Base-by-base conservation (phyloP, 2,329 filamentous ascomycete genomes). In the Bipolaris victoriae region DNA sequence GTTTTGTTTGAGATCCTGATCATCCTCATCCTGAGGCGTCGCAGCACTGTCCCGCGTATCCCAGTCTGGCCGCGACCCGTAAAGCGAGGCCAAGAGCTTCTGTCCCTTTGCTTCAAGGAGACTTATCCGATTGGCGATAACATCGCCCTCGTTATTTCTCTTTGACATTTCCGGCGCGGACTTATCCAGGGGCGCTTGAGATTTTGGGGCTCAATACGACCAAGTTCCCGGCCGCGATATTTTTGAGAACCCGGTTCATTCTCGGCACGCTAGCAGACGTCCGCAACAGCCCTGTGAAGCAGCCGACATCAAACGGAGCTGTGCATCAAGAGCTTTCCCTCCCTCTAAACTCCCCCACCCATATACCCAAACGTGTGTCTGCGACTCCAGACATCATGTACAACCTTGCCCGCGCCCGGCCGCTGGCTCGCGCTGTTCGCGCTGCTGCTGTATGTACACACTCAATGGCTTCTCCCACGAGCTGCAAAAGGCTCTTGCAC, bases 401-500 rank as follows among this genome's bases (percentile, higher is more conserved):
- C 84, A 95, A 89, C 81, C 82, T 96, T 78, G 89, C 89, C 78
- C 89, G 92, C 82, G 71, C 68, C 67, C 86, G 90, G 80, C 89
- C 90, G 78, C 82, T 94, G 82, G 87, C 90, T 78, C 88, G 90
- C 81, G 90, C 90, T 79, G 80, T 96, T 78, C 88, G 88, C 80
- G 87, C 89, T 77, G 86, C 87, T 79, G 89, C 88, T 84, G 92
- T 93, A 81, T 78, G 84, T 79, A 37, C 49, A 58, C 52, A 57
- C 54, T 31, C 29, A 31, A 24, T 31, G 46, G 47, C 18, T 37
- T 49, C 5, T 37, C 52, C 56, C 56, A 57, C 57, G 50, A 63
- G 60, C 58, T 60, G 51, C 58, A 50, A 60, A 67, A 72, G 69
- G 65, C 71, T 74, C 68, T 72, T 64, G 70, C 66, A 66, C 68